phyloP scores from a whole-genome alignment of 257 asterid genomes.

The Solanum tarapatanum region DNA sequence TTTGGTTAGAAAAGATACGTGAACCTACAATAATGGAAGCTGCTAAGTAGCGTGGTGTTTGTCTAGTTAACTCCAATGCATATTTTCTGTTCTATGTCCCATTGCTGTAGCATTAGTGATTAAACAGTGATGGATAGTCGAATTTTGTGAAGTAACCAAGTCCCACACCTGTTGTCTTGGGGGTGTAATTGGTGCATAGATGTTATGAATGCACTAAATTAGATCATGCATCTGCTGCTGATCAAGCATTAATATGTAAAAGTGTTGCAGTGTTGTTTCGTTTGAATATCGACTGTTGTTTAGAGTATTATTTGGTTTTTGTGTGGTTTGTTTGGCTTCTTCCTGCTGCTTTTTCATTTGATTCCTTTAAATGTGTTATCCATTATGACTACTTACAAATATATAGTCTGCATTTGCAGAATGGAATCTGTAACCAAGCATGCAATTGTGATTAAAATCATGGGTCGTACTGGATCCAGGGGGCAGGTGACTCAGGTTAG shows the following conservation, averaged over 20 bases:
- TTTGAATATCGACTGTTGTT: neutral
- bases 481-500: slow-evolving; percentile 32
- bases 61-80: neutral
- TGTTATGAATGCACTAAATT: neutral
- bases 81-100: neutral
- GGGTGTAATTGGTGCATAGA: neutral
- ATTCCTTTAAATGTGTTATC: neutral
- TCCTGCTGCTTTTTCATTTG: neutral
- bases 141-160: neutral
- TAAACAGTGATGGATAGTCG: neutral
- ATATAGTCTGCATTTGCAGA: neutral
- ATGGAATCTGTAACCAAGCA: slow-evolving; percentile 27
- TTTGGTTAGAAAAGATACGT: neutral
- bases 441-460: slow-evolving; percentile 18
- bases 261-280: neutral
- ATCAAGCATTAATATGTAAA: neutral
- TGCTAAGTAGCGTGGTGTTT: neutral
- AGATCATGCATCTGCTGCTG: neutral
- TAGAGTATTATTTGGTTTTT: neutral
- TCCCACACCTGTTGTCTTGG: neutral
- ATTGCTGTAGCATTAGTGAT: neutral
- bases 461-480: slow-evolving; percentile 29
- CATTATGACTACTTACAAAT: neutral
- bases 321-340: neutral
- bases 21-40: neutral